Percentiles rank a stretch among this genome's conserved stretches.
Conservation (phyloP, 2,329 filamentous ascomycete genomes). For the Chrysosporium keratinophilum region DNA sequence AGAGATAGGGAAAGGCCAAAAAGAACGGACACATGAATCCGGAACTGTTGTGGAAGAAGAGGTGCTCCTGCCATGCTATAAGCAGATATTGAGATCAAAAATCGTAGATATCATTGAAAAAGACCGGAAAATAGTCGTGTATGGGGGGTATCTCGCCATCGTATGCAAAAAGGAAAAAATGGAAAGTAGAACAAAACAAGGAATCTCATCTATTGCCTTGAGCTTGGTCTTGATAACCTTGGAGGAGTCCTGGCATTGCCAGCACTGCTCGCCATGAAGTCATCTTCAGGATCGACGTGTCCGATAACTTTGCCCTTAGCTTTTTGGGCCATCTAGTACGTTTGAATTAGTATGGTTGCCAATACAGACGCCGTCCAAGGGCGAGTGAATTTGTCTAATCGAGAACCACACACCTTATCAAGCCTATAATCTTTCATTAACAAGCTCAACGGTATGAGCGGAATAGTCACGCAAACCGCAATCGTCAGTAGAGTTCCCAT, state of each 20-base stretch:
- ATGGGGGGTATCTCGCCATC: constrained; percentile 6
- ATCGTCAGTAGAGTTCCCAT: constrained; percentile 50
- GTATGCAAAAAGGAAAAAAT: neutral
- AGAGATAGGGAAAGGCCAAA: too few species aligned
- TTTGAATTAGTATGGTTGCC: constrained; percentile 6
- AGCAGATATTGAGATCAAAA: too few species aligned
- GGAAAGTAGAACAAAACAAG: neutral
- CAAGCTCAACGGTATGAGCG: constrained; percentile 47
- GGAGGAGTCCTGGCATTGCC: neutral
- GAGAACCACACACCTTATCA: constrained; percentile 35
- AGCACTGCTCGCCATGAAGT: neutral
- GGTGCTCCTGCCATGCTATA: too few species aligned
- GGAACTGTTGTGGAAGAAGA: too few species aligned
- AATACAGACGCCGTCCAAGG: too few species aligned
- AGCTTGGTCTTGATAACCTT: neutral
- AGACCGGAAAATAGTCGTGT: neutral
- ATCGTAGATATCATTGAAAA: neutral
- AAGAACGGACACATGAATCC: too few species aligned
- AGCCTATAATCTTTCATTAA: constrained; percentile 51
- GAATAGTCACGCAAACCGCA: constrained; percentile 45
- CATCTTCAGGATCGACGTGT: constrained; percentile 9
- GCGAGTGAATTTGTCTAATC: too few species aligned
- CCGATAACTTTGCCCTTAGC: constrained; percentile 15
- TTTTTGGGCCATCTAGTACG: constrained; percentile 14
- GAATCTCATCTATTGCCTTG: neutral